Percentiles rank a stretch among this genome's conserved stretches.
phyloP scores from a whole-genome alignment of 2,329 filamentous ascomycete species.

The Fusarium dlaminii region DNA sequence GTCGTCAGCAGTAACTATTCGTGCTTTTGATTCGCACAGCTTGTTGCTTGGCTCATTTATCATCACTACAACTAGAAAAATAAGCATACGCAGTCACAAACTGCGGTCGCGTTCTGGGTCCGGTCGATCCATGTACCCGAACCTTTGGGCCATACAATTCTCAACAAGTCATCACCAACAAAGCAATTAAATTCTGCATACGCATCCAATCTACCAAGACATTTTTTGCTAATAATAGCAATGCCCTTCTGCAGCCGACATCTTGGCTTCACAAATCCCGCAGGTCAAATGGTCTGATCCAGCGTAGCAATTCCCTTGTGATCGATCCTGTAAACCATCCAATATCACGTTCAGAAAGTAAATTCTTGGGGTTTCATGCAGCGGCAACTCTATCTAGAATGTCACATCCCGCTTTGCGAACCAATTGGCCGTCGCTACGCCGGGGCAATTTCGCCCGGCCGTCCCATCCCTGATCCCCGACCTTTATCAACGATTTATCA shows the following conservation, averaged over 20 bases:
- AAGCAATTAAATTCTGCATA: background rate
- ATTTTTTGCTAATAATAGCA: slow-evolving; percentile 17
- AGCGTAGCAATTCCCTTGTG: background rate
- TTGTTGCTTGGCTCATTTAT: background rate
- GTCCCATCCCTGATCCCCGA: background rate
- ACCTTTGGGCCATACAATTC: background rate
- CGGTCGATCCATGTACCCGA: slow-evolving; percentile 6
- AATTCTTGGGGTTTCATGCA: slow-evolving; percentile 11
- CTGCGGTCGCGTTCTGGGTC: slow-evolving; percentile 9
- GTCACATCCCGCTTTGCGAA: slow-evolving; percentile 4
- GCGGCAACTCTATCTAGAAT: slow-evolving; percentile 20
- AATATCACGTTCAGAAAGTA: background rate
- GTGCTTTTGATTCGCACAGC: background rate
- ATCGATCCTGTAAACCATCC: background rate
- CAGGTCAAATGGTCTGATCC: slow-evolving; percentile 11
- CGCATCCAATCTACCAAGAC: background rate
- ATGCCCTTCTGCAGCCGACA: background rate
- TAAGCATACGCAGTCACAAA: background rate
- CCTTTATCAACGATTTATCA: background rate
- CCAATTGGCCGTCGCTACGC: background rate
- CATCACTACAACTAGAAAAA: background rate
- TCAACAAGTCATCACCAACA: background rate
- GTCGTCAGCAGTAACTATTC: background rate
- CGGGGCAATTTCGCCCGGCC: background rate
- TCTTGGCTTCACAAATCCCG: slow-evolving; percentile 6